Evolutionary conservation across 1,284 basidiomycete species (phyloP).

Genomic region (Rhodotorula sp.): DNA sequence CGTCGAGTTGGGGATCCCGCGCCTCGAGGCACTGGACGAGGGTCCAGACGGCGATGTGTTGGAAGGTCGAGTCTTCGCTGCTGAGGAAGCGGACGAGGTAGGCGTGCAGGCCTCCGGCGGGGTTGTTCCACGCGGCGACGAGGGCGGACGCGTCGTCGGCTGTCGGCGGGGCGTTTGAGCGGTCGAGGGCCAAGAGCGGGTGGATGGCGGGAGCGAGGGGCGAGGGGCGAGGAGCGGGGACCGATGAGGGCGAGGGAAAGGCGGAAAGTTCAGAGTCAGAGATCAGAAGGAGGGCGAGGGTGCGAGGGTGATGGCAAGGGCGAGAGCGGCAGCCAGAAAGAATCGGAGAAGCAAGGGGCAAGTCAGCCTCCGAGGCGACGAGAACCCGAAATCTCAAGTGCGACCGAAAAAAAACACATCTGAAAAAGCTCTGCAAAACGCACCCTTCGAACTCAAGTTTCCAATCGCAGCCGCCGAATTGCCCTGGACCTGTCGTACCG

Average conservation of each 20-base stretch:
- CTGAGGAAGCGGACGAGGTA: conserved; percentile 94
- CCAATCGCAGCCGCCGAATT: conserved; percentile 97
- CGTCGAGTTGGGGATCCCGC: not conserved
- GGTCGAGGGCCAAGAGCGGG: no score
- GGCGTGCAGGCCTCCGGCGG: conserved; percentile 92
- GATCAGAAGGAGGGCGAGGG: no score
- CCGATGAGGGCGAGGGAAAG: not conserved
- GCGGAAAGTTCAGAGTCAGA: no score
- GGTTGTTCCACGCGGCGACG: conserved; percentile 96
- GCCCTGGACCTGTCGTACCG: conserved; percentile 57
- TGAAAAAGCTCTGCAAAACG: not conserved
- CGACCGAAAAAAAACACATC: no score
- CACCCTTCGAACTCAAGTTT: conserved; percentile 93
- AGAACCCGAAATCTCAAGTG: no score
- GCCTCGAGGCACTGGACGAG: conserved; percentile 90
- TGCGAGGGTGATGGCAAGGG: no score
- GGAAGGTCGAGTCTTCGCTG: conserved; percentile 96
- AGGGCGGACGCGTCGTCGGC: conserved; percentile 96
- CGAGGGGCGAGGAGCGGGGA: not conserved
- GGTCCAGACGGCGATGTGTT: conserved; percentile 99
- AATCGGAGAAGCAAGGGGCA: no score
- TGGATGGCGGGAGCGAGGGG: no score
- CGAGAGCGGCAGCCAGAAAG: no score
- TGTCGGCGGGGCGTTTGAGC: conserved; percentile 46
- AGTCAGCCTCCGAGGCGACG: no score